Percentiles rank a stretch among this genome's conserved stretches.
phyloP scores from a whole-genome alignment of 441 rosid species.

The Pelargonium myrrhifolium region DNA sequence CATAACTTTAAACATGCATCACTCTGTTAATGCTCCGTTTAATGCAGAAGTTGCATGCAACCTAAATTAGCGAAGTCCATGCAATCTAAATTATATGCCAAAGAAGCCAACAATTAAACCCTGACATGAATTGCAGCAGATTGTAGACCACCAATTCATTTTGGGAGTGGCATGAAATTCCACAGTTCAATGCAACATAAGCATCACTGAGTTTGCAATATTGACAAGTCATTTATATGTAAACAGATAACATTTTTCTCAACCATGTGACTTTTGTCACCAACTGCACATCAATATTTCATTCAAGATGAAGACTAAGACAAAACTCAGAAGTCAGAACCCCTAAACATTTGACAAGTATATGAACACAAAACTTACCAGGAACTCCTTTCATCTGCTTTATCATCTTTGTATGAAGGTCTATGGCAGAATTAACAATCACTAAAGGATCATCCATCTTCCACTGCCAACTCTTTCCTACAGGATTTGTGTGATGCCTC shows the following conservation, averaged over 20 bases:
- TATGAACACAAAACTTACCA: constrained; percentile 38
- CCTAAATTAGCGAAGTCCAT: too few species aligned
- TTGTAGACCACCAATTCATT: neutral
- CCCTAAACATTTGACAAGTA: neutral
- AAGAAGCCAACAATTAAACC: neutral
- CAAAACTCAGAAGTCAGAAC: neutral
- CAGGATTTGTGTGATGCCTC: constrained; percentile 99
- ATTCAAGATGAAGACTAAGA: neutral
- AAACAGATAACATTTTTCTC: neutral
- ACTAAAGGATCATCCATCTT: constrained; percentile 90
- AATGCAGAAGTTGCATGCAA: too few species aligned
- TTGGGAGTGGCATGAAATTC: neutral
- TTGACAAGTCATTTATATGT: neutral
- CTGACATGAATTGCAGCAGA: neutral
- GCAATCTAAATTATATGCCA: neutral
- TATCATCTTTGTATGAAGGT: constrained; percentile 82
- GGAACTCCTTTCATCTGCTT: constrained; percentile 99
- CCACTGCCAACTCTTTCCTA: constrained; percentile 98
- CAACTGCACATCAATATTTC: neutral
- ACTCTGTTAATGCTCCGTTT: too few species aligned
- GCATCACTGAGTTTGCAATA: neutral
- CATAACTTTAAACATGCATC: too few species aligned
- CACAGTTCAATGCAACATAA: neutral
- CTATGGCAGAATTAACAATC: constrained; percentile 75
- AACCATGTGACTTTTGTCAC: neutral